Evolutionary conservation across 441 rosid genomes (phyloP).

Genomic region (Populus hybrid): DNA sequence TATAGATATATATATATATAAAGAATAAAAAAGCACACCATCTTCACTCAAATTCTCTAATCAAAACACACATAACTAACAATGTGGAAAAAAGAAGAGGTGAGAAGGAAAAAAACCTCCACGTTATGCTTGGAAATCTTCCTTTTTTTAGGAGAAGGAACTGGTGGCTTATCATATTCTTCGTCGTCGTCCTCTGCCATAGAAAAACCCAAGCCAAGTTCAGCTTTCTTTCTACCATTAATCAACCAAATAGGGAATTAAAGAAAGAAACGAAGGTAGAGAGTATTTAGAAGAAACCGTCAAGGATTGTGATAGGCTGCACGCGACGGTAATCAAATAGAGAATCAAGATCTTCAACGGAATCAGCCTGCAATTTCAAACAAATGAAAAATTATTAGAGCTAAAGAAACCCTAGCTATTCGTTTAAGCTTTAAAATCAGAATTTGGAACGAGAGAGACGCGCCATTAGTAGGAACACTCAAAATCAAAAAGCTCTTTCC

Average conservation of each 20-base stretch:
- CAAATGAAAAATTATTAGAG: not conserved
- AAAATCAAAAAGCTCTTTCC: not conserved
- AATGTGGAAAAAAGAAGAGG: not conserved
- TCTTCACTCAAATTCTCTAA: constrained; percentile 34
- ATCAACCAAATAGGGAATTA: not conserved
- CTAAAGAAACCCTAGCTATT: not conserved
- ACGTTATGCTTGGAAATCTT: constrained; percentile 34
- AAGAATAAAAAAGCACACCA: not conserved
- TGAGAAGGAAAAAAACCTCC: constrained; percentile 16
- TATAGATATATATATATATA: too few relatives aligned
- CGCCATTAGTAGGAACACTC: not conserved
- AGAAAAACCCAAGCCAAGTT: constrained; percentile 10
- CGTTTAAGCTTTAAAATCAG: not conserved
- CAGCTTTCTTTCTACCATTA: not conserved
- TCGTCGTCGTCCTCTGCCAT: constrained; percentile 27
- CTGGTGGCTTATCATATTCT: constrained; percentile 34
- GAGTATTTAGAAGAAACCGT: constrained; percentile 32
- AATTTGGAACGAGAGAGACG: not conserved
- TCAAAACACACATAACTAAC: constrained; percentile 20
- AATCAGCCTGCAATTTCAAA: constrained; percentile 45
- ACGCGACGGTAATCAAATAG: constrained; percentile 84
- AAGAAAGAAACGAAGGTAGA: not conserved
- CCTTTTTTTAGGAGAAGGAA: constrained; percentile 29
- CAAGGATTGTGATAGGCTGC: constrained; percentile 56
- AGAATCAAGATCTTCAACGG: constrained; percentile 69